Percentiles rank a stretch among this genome's conserved stretches.
phyloP scores from a whole-genome alignment of 139 green algal genomes.

The Spirogloea muscicola region DNA sequence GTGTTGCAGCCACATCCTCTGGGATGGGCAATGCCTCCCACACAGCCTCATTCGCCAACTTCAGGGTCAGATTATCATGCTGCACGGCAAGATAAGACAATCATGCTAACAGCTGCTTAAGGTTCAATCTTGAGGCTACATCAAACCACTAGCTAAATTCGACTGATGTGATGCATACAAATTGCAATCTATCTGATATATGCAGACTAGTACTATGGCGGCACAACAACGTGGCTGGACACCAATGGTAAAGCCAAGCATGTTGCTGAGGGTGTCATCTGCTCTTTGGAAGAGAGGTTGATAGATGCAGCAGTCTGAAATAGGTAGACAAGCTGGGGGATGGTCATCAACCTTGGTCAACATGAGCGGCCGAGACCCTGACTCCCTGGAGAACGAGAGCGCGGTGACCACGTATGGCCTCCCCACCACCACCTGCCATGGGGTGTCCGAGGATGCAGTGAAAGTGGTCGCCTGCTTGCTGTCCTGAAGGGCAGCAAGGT shows the following conservation, averaged over 20 bases:
- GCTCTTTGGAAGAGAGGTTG: not conserved
- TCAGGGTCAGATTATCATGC: not conserved
- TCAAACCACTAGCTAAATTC: too few relatives aligned
- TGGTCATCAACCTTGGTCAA: slow-evolving; percentile 18
- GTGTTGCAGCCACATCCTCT: not conserved
- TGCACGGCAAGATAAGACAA: slow-evolving; percentile 1
- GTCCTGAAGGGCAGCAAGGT: not conserved
- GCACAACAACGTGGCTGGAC: not conserved
- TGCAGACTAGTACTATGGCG: not conserved
- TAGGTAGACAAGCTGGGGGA: not conserved
- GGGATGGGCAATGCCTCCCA: not conserved
- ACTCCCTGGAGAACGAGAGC: slow-evolving; percentile 25
- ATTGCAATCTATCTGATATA: not conserved
- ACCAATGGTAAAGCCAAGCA: not conserved
- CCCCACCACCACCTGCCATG: slow-evolving; percentile 29
- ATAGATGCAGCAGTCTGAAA: not conserved
- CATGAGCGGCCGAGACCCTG: slow-evolving; percentile 9
- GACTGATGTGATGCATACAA: too few relatives aligned
- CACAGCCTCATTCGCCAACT: not conserved
- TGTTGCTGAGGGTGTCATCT: not conserved
- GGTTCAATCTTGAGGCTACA: too few relatives aligned
- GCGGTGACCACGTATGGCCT: slow-evolving; percentile 28
- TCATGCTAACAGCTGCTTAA: not conserved
- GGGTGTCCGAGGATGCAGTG: not conserved
- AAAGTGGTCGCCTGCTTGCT: too few relatives aligned